phyloP scores from a whole-genome alignment of 345 rosid species.

The Eucalyptus polybractea region DNA sequence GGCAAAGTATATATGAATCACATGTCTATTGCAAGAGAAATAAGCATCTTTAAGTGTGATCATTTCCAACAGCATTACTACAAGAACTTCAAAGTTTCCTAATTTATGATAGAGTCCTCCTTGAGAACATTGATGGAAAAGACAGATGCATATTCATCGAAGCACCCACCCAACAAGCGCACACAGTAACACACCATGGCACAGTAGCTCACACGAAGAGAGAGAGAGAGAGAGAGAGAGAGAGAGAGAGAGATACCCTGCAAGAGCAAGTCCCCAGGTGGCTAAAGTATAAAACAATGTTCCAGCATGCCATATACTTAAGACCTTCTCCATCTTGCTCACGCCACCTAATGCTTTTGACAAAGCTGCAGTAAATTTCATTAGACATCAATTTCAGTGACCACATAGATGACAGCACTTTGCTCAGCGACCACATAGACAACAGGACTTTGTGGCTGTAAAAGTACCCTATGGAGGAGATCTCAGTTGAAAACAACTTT shows the following conservation, averaged over 20 bases:
- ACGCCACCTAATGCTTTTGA: constrained; percentile 50
- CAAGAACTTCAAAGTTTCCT: background rate
- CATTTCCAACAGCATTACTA: background rate
- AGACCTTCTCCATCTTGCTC: constrained; percentile 58
- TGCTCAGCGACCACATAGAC: background rate
- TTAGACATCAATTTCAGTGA: background rate
- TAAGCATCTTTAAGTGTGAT: background rate
- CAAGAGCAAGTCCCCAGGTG: constrained; percentile 82
- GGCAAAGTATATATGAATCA: background rate
- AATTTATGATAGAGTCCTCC: background rate
- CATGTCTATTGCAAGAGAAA: background rate
- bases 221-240: background rate
- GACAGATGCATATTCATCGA: background rate
- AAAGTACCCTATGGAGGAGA: background rate
- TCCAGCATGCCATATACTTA: constrained; percentile 86
- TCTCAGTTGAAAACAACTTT: background rate
- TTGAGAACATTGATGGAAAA: background rate
- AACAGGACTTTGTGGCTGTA: background rate
- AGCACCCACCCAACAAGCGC: background rate
- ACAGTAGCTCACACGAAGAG: background rate
- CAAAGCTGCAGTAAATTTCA: constrained; percentile 33
- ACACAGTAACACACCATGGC: background rate
- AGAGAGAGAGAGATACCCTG: constrained; percentile 40
- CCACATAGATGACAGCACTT: background rate
- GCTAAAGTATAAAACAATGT: constrained; percentile 63